A percentile compares a stretch with the other conserved stretches of the same genome.
phyloP scores from a whole-genome alignment of 2,329 filamentous ascomycete species.

The Phaeosphaeriaceae sp. region DNA sequence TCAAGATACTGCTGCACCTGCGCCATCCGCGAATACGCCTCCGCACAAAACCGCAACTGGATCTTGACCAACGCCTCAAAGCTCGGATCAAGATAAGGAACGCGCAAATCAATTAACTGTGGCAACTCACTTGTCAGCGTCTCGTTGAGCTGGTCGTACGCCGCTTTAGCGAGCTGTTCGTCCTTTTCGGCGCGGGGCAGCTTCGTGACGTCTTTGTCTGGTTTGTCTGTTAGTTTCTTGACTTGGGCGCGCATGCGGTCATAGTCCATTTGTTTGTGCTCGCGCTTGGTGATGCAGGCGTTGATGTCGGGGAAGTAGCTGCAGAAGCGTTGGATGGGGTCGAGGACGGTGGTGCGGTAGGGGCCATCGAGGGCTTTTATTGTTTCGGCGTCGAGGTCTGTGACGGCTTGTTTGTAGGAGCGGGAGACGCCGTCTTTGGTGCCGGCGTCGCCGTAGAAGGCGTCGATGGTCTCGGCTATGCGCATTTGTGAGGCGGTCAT shows the following conservation, averaged over 20 bases:
- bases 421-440: constrained; percentile 93
- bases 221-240: constrained; percentile 96
- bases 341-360: constrained; percentile 90
- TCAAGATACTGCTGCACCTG: constrained; percentile 99
- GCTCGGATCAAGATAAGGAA: constrained; percentile 94
- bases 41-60: constrained; percentile 94
- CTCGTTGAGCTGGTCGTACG: constrained; percentile 97
- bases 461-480: constrained; percentile 98
- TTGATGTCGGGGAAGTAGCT: constrained; percentile 99
- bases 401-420: constrained; percentile 98
- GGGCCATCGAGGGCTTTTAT: constrained; percentile 98
- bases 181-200: constrained; percentile 96
- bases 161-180: constrained; percentile 87
- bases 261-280: constrained; percentile 98
- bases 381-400: constrained; percentile 95
- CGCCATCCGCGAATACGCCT: constrained; percentile 97
- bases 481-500: constrained; percentile 99
- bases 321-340: constrained; percentile 95
- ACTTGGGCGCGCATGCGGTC: constrained; percentile 94
- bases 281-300: constrained; percentile 98
- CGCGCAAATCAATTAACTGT: constrained; percentile 93
- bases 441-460: constrained; percentile 96
- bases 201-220: constrained; percentile 97
- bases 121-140: constrained; percentile 92
- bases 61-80: constrained; percentile 99